A percentile compares a stretch with the other conserved stretches of the same genome.
These are phyloP conservation scores for Zygosaccharomyces pseudorouxii DNA, from an alignment of 805 yeast genomes.

Conservation along the genomic window DNA sequence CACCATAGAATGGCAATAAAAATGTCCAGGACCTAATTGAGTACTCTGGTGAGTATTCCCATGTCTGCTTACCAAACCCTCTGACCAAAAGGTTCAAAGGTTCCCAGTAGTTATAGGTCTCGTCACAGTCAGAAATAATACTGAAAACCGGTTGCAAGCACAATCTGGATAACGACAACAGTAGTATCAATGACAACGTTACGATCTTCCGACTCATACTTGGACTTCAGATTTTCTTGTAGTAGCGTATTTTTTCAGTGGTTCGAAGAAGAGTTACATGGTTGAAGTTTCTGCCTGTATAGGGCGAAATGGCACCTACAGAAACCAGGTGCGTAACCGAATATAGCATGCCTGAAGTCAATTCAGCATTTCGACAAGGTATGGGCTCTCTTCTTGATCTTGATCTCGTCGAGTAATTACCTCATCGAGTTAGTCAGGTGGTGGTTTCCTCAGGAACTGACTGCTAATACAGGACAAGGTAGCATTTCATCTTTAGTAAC, in stretches of 20 bases:
- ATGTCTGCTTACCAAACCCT: conserved; percentile 87
- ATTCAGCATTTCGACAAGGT: background rate
- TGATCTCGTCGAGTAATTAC: background rate
- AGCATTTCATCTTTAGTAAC: background rate
- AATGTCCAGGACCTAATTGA: conserved; percentile 86
- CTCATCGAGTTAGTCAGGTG: conserved; percentile 1
- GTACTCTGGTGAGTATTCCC: conserved; percentile 92
- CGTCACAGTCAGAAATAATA: conserved; percentile 89
- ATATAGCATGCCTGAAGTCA: background rate
- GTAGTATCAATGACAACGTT: conserved; percentile 17
- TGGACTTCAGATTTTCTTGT: background rate
- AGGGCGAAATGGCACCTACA: background rate
- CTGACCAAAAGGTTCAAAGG: conserved; percentile 75
- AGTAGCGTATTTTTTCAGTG: background rate
- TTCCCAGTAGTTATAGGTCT: conserved; percentile 90
- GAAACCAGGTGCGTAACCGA: background rate
- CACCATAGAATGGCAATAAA: conserved; percentile 43
- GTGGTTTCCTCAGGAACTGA: background rate
- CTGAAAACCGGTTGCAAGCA: conserved; percentile 42
- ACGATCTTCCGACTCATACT: conserved; percentile 9
- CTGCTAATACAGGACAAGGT: background rate
- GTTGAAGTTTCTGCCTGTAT: background rate
- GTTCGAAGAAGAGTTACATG: background rate
- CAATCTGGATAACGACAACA: conserved; percentile 28
- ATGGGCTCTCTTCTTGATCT: background rate